Evolutionary conservation across 495 filamentous ascomycete species (phyloP), one percentile per base, ranked within the genome.

Genomic region (Xylaria curta): DNA sequence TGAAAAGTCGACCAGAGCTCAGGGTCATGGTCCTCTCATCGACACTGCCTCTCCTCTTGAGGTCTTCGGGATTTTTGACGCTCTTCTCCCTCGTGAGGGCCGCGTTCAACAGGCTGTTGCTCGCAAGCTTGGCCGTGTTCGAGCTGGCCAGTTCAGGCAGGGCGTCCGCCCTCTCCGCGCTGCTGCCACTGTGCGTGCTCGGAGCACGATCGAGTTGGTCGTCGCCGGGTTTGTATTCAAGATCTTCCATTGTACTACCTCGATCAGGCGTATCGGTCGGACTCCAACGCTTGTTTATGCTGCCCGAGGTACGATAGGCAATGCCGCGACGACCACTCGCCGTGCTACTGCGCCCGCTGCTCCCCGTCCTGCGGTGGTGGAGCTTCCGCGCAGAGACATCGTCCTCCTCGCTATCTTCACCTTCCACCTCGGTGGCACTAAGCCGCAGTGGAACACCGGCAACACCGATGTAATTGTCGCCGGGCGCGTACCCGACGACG

Each of bases 351-450:
- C 93, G 87, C 40, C 93, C 93, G 73, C 85, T 87, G 75, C 92
- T 94, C 26, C 91, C 91, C 7, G 92, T 92, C 54, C 93, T 86
- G 49, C 89, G 89, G 79, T 96, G 92, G 61, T 92, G 88, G 61
- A 85, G 78, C 8, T 81, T 83, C 66, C 85, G 83, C 36, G 86
- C 83, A 71, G 66, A 88, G 83, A 44, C 76, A 49, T 93, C 91
- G 64, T 97, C 93, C 46, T 93, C 91, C 19, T 92, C 91, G 58
- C 88, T 89, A 47, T 89, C 89, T 72, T 91, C 94, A 73, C 95
- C 94, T 63, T 95, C 94, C 5, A 98, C 91, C 79, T 99, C 96
- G 74, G 91, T 97, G 7, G 97, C 97, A 81, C 93, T 97, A 69
- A 99, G 84, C 56, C 96, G 90, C 72, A 97, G 89, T 1, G 97